phyloP scores from a whole-genome alignment of 2,329 filamentous ascomycete genomes.

The Emmonsiellopsis sp. region DNA sequence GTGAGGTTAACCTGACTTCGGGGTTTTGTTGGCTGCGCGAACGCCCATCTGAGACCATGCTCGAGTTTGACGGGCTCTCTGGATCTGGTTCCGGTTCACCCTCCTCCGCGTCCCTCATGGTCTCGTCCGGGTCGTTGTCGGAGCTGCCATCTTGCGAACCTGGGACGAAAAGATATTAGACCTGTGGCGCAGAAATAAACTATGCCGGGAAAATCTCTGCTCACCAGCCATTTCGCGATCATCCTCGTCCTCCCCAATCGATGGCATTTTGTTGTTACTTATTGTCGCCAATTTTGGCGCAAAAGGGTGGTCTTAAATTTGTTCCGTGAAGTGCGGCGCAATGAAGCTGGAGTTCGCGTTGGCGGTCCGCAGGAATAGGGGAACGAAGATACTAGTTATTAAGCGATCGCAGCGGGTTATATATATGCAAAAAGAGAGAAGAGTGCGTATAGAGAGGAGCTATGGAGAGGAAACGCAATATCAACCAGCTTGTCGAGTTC shows the following conservation, averaged over 20 bases:
- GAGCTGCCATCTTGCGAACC: slow-evolving; percentile 42
- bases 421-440: too few species aligned
- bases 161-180: slow-evolving; percentile 13
- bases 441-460: too few species aligned
- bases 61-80: slow-evolving; percentile 30
- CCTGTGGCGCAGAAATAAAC: not conserved
- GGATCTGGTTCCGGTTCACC: slow-evolving; percentile 19
- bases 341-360: too few species aligned
- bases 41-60: slow-evolving; percentile 22
- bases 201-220: not conserved
- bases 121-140: slow-evolving; percentile 40
- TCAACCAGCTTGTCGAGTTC: too few species aligned
- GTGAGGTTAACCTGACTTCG: slow-evolving; percentile 40
- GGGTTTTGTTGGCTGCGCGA: slow-evolving; percentile 34
- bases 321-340: too few species aligned
- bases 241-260: slow-evolving; percentile 32
- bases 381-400: too few species aligned
- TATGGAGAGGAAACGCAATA: too few species aligned
- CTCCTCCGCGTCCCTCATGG: slow-evolving; percentile 34
- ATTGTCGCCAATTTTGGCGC: not conserved
- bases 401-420: too few species aligned
- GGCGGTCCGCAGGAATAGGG: too few species aligned
- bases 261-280: slow-evolving; percentile 16
- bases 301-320: not conserved
- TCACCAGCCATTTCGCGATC: slow-evolving; percentile 34